Conservation (phyloP, 495 filamentous ascomycete genomes). For the Xylaria nigripes region DNA sequence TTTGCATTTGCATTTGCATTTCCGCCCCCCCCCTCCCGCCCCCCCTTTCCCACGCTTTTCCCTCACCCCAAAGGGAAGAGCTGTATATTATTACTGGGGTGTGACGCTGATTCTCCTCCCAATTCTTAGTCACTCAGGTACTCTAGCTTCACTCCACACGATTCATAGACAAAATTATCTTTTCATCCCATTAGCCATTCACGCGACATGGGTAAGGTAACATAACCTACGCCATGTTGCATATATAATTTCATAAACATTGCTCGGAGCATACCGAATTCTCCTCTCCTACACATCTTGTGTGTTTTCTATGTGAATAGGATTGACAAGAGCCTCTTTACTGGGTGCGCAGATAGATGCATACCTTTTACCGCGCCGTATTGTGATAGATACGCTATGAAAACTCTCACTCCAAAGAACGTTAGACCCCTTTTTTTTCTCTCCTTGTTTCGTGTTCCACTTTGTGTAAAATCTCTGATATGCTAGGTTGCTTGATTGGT, state of each 20-base stretch:
- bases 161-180: not conserved
- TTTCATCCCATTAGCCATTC: not conserved
- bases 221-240: not conserved
- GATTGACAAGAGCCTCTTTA: not conserved
- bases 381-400: constrained; percentile 8
- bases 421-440: constrained; percentile 3
- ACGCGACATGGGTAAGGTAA: not conserved
- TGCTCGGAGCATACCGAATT: not conserved
- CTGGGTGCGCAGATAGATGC: not conserved
- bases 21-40: no score
- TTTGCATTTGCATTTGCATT: not conserved
- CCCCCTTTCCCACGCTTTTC: not conserved
- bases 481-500: constrained; percentile 3
- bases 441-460: not conserved
- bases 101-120: not conserved
- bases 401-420: constrained; percentile 11
- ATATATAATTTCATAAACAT: not conserved
- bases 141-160: not conserved
- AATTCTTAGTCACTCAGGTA: not conserved
- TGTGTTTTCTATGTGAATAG: not conserved
- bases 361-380: not conserved
- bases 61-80: not conserved
- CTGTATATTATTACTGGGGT: constrained; percentile 5
- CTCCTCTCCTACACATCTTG: not conserved
- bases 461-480: constrained; percentile 1